A percentile compares a stretch with the other conserved stretches of the same genome.
Evolutionary conservation across 352 stramenopile species (phyloP).

Genomic region (Globisporangium spiculum): DNA sequence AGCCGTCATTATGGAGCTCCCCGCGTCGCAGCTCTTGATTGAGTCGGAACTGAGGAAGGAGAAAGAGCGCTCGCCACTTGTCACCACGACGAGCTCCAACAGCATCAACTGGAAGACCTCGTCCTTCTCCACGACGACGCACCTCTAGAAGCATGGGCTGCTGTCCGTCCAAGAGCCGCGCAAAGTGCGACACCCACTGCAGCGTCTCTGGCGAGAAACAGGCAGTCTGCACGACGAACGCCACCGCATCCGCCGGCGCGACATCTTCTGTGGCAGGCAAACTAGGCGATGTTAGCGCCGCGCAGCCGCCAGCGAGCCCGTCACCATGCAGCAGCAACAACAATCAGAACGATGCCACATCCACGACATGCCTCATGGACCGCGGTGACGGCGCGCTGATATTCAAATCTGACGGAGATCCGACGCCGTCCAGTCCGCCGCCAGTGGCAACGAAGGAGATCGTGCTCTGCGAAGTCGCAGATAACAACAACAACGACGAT

Average conservation of each 20-base stretch:
- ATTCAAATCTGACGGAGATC: constrained; percentile 32
- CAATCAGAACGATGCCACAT: constrained; percentile 9
- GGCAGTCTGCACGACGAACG: background rate
- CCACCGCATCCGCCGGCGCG: background rate
- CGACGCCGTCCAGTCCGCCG: constrained; percentile 14
- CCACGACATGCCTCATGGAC: constrained; percentile 38
- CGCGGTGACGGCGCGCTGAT: constrained; percentile 23
- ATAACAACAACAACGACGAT: background rate
- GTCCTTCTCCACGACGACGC: background rate
- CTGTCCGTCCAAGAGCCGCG: constrained; percentile 49
- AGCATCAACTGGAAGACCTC: too few relatives aligned
- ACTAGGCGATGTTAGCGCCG: background rate
- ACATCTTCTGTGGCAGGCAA: background rate
- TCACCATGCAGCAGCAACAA: background rate
- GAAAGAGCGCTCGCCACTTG: background rate
- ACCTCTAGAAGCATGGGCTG: constrained; percentile 42
- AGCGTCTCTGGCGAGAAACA: constrained; percentile 2
- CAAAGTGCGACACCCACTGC: constrained; percentile 5
- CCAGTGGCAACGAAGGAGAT: background rate
- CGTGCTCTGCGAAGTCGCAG: background rate
- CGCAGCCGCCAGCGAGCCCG: background rate
- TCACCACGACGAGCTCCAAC: background rate
- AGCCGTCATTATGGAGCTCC: background rate
- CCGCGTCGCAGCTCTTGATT: background rate
- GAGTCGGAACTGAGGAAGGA: background rate